These are phyloP conservation scores for Blastomyces gilchristii DNA, from an alignment of 2,329 filamentous ascomycete species.

Conservation along the genomic window DNA sequence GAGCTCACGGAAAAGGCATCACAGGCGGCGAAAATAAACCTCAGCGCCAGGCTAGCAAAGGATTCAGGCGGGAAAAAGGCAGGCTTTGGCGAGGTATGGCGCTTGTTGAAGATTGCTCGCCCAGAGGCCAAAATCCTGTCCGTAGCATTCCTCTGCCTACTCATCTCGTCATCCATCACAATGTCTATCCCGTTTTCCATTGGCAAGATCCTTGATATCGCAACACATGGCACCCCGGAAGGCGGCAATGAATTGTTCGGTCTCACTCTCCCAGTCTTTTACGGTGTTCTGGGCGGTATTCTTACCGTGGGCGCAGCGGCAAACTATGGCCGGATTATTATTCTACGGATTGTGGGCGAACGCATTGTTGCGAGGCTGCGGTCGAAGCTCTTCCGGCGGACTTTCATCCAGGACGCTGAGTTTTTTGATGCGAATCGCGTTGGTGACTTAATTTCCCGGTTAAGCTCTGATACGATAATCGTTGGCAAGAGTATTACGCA, in stretches of 20 bases:
- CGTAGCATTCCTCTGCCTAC: slow-evolving; percentile 70
- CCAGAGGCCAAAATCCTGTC: slow-evolving; percentile 71
- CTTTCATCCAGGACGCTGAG: slow-evolving; percentile 93
- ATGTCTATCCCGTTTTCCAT: slow-evolving; percentile 97
- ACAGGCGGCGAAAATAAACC: slow-evolving; percentile 78
- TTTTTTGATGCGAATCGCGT: slow-evolving; percentile 98
- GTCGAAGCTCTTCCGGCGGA: slow-evolving; percentile 80
- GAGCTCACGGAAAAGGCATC: slow-evolving; percentile 71
- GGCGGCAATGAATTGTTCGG: slow-evolving; percentile 65
- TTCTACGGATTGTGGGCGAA: slow-evolving; percentile 88
- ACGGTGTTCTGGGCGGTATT: slow-evolving; percentile 63
- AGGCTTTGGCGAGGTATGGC: slow-evolving; percentile 66
- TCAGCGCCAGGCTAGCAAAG: slow-evolving; percentile 77
- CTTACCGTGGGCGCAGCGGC: slow-evolving; percentile 75
- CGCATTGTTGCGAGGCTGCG: slow-evolving; percentile 83
- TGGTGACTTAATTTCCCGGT: slow-evolving; percentile 86
- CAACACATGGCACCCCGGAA: slow-evolving; percentile 60
- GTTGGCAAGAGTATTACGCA: slow-evolving; percentile 98
- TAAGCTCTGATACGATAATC: slow-evolving; percentile 93
- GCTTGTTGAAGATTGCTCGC: slow-evolving; percentile 76
- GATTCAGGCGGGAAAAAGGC: slow-evolving; percentile 48
- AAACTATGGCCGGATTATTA: slow-evolving; percentile 88
- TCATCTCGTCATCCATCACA: slow-evolving; percentile 83
- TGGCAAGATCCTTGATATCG: slow-evolving; percentile 86
- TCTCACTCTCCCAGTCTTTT: slow-evolving; percentile 77